These are phyloP conservation scores for Monosporozyma siamensis DNA, from an alignment of 805 yeast genomes.

Conservation along the genomic window DNA sequence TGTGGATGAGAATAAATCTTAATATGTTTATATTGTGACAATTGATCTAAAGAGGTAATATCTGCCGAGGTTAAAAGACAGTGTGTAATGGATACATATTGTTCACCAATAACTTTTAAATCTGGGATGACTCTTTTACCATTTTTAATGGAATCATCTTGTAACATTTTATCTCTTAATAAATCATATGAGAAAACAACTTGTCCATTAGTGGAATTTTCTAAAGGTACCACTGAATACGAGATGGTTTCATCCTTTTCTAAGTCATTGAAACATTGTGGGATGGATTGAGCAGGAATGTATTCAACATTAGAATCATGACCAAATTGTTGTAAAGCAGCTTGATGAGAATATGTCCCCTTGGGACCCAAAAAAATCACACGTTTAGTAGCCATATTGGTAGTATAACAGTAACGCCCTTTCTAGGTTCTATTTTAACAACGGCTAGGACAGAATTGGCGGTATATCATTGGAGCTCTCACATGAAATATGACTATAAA, in stretches of 20 bases:
- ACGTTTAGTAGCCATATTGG: constrained; percentile 16
- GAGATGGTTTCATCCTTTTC: constrained; percentile 36
- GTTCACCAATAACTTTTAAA: constrained; percentile 61
- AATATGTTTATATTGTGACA: constrained; percentile 32
- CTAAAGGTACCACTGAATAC: constrained; percentile 78
- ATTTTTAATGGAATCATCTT: constrained; percentile 1
- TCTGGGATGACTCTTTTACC: constrained; percentile 24
- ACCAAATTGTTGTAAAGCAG: constrained; percentile 47
- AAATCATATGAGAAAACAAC: constrained; percentile 81
- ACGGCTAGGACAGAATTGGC: no score
- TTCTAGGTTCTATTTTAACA: no score
- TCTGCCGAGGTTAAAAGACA: constrained; percentile 40
- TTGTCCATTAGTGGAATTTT: constrained; percentile 91
- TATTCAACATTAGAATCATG: constrained; percentile 14
- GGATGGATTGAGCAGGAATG: constrained; percentile 31
- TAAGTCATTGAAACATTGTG: constrained; percentile 56
- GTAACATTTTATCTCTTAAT: constrained; percentile 51
- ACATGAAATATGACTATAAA: no score
- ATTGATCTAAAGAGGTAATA: constrained; percentile 23
- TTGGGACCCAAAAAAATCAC: constrained; percentile 81
- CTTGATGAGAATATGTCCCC: constrained; percentile 91
- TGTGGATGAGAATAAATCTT: constrained; percentile 88
- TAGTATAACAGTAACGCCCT: no score
- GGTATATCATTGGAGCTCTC: no score
- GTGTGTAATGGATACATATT: constrained; percentile 76